Base-by-base conservation (phyloP, 805 yeast genomes). In the Peterozyma toletana region DNA sequence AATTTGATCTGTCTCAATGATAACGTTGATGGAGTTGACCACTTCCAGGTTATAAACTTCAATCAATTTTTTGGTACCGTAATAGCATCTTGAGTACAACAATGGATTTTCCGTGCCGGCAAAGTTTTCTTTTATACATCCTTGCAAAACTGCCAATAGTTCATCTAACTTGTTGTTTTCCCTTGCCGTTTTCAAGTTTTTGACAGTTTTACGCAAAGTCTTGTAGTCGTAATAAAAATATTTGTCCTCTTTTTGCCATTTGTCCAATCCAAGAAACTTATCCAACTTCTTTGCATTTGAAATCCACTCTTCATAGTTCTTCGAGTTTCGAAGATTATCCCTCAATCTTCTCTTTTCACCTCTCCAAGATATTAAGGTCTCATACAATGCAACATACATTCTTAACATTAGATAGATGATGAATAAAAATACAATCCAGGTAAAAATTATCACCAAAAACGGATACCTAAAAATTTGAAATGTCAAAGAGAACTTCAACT, bases 21-120 rank as follows among this genome's bases (percentile, higher is more conserved):
- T 60, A 29, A 58, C 56, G 11, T 75, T 59, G 6, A 84, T 57
- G 15, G 80, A 65, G 31, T 58, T 52, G 1, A 70, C 68, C 9
- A 82, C 80, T 53, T 78, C 79, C 0, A 55, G 51, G 43, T 78
- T 73, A 59, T 78, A 83, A 38, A 66, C 65, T 33, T 71, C 74
- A 30, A 85, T 78, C 18, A 82, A 56, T 9, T 65, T 54, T 55
- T 85, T 85, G 0, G 95, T 83, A 10, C 93, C 93, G 54, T 77
- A 83, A 57, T 84, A 82, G 38, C 86, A 67, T 59, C 84, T 89
- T 3, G 87, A 78, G 54, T 84, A 86, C 21, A 85, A 64, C 44
- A 75, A 70, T 31, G 86, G 75, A 53, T 83, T 83, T 56, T 84
- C 91, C 3, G 79, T 79, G 2, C 93, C 93, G 3, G 88, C 89